Conservation (phyloP, 164 flowering plant species). For the Magnolia sinica region DNA sequence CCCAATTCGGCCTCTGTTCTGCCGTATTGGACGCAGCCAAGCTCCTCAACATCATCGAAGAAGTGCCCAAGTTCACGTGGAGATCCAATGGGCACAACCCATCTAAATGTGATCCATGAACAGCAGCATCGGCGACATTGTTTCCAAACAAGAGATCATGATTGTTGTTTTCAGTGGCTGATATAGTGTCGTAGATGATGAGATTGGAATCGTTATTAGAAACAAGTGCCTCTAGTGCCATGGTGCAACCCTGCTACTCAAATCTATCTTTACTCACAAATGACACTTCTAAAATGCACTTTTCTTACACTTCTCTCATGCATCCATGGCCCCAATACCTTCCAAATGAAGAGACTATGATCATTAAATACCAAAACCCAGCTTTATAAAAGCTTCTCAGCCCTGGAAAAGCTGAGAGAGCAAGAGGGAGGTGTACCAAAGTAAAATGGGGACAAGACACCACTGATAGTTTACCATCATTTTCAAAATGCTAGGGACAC, state of each 20-base stretch:
- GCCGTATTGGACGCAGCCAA: not conserved
- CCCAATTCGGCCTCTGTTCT: conserved; percentile 16
- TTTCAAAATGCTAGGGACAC: not conserved
- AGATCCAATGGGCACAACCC: not conserved
- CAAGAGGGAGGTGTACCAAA: not conserved
- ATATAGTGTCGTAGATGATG: conserved; percentile 52
- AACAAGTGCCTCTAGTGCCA: conserved; percentile 65
- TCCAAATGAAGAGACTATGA: conserved; percentile 2
- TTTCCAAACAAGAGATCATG: conserved; percentile 6
- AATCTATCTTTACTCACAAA: not conserved
- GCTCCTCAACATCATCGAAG: conserved; percentile 9
- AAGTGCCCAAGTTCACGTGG: not conserved
- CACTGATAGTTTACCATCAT: not conserved
- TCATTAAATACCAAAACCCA: conserved; percentile 16
- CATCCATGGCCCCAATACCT: not conserved
- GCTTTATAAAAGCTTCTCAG: not conserved
- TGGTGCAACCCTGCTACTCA: not conserved
- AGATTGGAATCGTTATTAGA: conserved; percentile 51
- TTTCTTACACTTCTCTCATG: not conserved
- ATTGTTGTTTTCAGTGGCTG: conserved; percentile 29
- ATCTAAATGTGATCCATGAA: not conserved
- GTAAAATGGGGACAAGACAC: conserved; percentile 2
- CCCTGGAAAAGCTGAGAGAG: not conserved
- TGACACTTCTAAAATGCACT: not conserved
- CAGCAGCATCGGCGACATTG: not conserved